phyloP scores from a whole-genome alignment of 208 protist genomes.

The Naegleria fowleri region DNA sequence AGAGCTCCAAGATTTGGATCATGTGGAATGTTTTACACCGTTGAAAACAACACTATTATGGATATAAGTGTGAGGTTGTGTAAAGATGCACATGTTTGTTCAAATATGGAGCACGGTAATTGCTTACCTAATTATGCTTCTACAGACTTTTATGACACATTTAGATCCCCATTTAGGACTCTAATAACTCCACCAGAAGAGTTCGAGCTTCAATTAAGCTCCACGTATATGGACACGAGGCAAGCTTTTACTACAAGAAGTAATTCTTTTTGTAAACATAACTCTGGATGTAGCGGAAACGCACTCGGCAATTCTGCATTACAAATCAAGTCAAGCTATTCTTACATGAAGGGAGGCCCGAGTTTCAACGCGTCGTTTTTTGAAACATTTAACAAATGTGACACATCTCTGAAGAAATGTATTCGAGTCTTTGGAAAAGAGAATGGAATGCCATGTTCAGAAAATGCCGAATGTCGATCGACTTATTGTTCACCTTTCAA shows the following conservation, averaged over 20 bases:
- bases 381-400: neutral
- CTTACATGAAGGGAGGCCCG: neutral
- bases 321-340: too few species aligned
- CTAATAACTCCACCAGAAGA: too few species aligned
- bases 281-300: too few species aligned
- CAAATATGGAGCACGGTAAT: neutral
- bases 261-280: too few species aligned
- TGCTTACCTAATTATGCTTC: neutral
- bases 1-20: neutral
- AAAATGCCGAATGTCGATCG: neutral
- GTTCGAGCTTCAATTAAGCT: too few species aligned
- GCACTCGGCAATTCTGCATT: too few species aligned
- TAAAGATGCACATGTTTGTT: too few species aligned
- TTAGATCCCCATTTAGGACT: too few species aligned
- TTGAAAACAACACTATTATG: too few species aligned
- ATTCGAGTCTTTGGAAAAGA: neutral
- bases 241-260: too few species aligned
- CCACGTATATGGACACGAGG: too few species aligned
- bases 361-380: neutral
- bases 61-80: too few species aligned
- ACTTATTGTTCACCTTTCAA: neutral
- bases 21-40: neutral
- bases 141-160: neutral
- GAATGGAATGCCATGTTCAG: neutral
- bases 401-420: neutral